Evolutionary conservation across 192 early-diverging fungal species (phyloP).

Genomic region (Podila clonocystis): DNA sequence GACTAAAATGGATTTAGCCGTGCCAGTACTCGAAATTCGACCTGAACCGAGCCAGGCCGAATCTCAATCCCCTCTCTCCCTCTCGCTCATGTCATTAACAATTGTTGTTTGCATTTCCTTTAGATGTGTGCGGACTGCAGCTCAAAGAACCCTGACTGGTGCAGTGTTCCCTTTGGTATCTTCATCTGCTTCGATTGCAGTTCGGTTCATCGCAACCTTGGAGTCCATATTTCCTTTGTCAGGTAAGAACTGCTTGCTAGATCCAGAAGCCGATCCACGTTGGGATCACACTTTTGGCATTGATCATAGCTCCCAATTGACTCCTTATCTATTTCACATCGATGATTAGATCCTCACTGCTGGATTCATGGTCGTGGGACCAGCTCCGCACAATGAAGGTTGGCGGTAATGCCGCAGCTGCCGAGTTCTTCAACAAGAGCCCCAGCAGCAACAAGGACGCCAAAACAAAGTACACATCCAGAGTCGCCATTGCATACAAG

Average conservation of each 20-base stretch:
- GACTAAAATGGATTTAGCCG: not conserved
- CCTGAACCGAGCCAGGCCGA: not conserved
- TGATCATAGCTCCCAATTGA: not conserved
- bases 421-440: constrained; percentile 87
- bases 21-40: not conserved
- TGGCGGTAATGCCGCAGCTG: constrained; percentile 86
- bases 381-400: constrained; percentile 92
- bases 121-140: constrained; percentile 96
- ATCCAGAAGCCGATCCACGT: not conserved
- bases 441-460: constrained; percentile 73
- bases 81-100: not conserved
- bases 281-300: not conserved
- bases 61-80: not conserved
- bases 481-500: constrained; percentile 84
- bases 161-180: constrained; percentile 92
- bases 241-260: constrained; percentile 61
- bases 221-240: constrained; percentile 98
- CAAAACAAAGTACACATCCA: constrained; percentile 83
- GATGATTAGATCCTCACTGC: constrained; percentile 73
- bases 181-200: constrained; percentile 98
- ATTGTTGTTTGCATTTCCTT: not conserved
- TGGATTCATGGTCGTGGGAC: constrained; percentile 94
- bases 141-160: constrained; percentile 96
- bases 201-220: constrained; percentile 94
- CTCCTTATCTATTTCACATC: not conserved